These are phyloP conservation scores for Schizothecium vesticola DNA, from an alignment of 495 filamentous ascomycete genomes.

Conservation along the genomic window DNA sequence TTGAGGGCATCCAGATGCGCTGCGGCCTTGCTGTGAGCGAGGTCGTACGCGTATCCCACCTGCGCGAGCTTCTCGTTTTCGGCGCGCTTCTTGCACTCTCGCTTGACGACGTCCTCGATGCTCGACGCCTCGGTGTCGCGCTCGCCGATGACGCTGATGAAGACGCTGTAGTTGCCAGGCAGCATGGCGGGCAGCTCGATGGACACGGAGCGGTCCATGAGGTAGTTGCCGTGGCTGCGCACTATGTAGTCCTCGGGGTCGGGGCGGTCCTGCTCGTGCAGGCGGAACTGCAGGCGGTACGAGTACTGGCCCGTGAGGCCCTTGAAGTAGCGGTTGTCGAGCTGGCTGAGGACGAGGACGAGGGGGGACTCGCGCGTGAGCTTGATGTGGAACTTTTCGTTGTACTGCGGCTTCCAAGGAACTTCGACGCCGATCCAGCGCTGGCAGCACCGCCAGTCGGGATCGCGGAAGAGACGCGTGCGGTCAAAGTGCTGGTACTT, in stretches of 20 bases:
- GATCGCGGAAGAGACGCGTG: slow-evolving; percentile 77
- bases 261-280: slow-evolving; percentile 62
- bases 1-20: slow-evolving; percentile 56
- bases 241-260: slow-evolving; percentile 83
- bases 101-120: slow-evolving; percentile 67
- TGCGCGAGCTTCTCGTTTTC: slow-evolving; percentile 77
- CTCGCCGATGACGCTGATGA: slow-evolving; percentile 74
- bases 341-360: slow-evolving; percentile 80
- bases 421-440: slow-evolving; percentile 85
- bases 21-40: slow-evolving; percentile 78
- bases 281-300: slow-evolving; percentile 81
- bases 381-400: slow-evolving; percentile 77
- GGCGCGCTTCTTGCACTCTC: slow-evolving; percentile 57
- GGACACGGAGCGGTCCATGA: slow-evolving; percentile 46
- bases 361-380: slow-evolving; percentile 64
- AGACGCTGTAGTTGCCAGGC: slow-evolving; percentile 73
- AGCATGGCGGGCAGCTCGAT: slow-evolving; percentile 55
- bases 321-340: slow-evolving; percentile 82
- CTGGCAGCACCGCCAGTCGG: slow-evolving; percentile 77
- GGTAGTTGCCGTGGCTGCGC: slow-evolving; percentile 69
- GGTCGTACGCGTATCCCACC: slow-evolving; percentile 78
- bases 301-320: slow-evolving; percentile 77
- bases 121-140: slow-evolving; percentile 47
- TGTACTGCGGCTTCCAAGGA: slow-evolving; percentile 83
- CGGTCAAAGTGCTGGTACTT: slow-evolving; percentile 83